Conservation (phyloP, 73 alveolate genomes). For the Paramecium sexaurelia region DNA sequence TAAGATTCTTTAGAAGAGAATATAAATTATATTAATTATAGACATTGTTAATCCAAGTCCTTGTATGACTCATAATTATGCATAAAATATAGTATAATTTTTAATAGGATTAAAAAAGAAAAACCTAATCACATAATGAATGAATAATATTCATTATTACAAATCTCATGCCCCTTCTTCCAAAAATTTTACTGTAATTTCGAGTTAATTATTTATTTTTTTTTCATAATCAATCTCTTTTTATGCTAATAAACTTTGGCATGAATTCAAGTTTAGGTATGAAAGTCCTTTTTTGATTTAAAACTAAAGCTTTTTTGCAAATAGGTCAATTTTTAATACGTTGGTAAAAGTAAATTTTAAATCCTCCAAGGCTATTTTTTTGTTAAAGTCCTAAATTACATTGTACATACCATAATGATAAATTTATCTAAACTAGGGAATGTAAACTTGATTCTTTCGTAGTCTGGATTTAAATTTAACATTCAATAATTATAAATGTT, state of each 20-base stretch:
- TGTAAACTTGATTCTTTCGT: not conserved
- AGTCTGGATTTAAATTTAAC: too few species aligned
- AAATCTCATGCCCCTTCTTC: not conserved
- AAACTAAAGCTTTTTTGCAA: not conserved
- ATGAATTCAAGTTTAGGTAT: not conserved
- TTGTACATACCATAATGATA: not conserved
- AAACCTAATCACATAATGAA: too few species aligned
- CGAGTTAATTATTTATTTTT: not conserved
- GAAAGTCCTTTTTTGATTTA: not conserved
- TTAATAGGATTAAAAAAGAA: too few species aligned
- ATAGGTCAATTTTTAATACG: not conserved
- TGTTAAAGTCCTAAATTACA: not conserved
- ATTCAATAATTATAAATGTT: too few species aligned
- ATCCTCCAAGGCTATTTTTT: constrained; percentile 16
- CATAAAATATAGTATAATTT: too few species aligned
- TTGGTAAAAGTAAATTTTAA: not conserved
- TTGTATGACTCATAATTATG: too few species aligned
- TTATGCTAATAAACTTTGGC: not conserved
- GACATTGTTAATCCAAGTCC: too few species aligned
- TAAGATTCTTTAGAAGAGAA: too few species aligned
- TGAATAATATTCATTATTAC: too few species aligned
- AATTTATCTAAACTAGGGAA: not conserved
- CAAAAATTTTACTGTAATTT: not conserved
- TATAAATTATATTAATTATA: too few species aligned
- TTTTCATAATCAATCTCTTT: not conserved